Base-by-base conservation (phyloP, 768 basidiomycete genomes). In the Megacollybia marginata region DNA sequence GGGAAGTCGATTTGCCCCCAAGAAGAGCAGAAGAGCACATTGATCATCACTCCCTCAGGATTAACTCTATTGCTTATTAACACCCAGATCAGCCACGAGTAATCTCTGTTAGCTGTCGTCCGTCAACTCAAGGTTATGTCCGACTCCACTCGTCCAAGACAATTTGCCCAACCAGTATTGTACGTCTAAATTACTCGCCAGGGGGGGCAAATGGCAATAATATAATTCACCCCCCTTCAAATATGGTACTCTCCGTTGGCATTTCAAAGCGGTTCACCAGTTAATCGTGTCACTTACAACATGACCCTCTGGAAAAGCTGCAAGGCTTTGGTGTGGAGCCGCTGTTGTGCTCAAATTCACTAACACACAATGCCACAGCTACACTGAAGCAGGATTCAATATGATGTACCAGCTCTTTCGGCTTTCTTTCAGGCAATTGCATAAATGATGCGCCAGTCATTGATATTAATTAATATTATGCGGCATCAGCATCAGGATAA, bases 331-430 rank as follows among this genome's bases (percentile, higher is more conserved):
- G 88, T 84, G 80, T 54, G 88, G 88, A 2, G 73, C 85, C 2
- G 88, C 91, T 42, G 70, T 92, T 36, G 90, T 88, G 28, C 73
- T 92, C 57, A 92, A 92, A 63, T 90, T 85, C 69, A 90, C 82
- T 52, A 90, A 90, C 35, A 84, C 88, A 2, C 74, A 89, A 43
- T 76, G 87, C 55, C 88, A 89, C 62, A 83, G 85, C n/a, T 92
- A 92, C 59, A 72, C 87, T 0, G 89, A 92, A 56, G 90, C 89
- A 43, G 84, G 86, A 12, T 77, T 82, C 6, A 91, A 90, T n/a
- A n/a, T 59, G 90, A 92, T 63, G 71, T 92, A 16, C 88, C 90
- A 32, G 87, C 90, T 13, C 72, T 92, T 18, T 91, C 90, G 1
- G 86, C 90, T 2, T 92, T 90, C 60, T 92, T 92, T 67, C 73